phyloP scores from a whole-genome alignment of 202 grass and related monocot species.

The Carex arenaria region DNA sequence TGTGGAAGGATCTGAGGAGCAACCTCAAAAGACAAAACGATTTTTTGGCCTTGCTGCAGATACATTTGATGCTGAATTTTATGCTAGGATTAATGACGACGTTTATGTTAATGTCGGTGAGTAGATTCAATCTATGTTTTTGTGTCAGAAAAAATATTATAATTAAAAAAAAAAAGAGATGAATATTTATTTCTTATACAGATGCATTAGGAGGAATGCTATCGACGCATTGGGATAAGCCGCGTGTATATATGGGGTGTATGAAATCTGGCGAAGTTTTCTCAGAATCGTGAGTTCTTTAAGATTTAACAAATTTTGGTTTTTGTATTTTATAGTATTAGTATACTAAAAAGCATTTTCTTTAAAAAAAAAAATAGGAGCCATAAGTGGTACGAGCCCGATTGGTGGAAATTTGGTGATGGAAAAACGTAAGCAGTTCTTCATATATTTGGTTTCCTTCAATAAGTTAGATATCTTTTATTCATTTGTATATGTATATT shows the following conservation, averaged over 20 bases:
- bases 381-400: constrained; percentile 96
- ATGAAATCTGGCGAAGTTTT: constrained; percentile 99
- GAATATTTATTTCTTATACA: constrained; percentile 35
- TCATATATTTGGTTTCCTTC: constrained; percentile 16
- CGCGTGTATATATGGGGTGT: constrained; percentile 87
- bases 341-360: constrained; percentile 20
- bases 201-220: constrained; percentile 92
- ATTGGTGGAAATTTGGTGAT: constrained; percentile 99
- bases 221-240: constrained; percentile 69
- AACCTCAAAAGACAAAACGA: constrained; percentile 70
- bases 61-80: constrained; percentile 86
- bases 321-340: constrained; percentile 14
- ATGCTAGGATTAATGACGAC: constrained; percentile 91
- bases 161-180: constrained; percentile 11
- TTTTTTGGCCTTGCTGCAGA: constrained; percentile 84
- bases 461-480: neutral
- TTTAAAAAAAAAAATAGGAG: constrained; percentile 50
- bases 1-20: constrained; percentile 84
- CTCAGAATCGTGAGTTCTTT: constrained; percentile 79
- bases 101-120: constrained; percentile 98
- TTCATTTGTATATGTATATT: constrained; percentile 32
- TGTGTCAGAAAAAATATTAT: neutral
- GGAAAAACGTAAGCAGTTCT: constrained; percentile 81
- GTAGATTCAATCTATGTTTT: constrained; percentile 20
- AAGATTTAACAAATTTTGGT: constrained; percentile 1